Evolutionary conservation across 192 early-diverging fungal genomes (phyloP), one percentile per base, ranked within the genome.

Genomic region (Backusella psychrophila): DNA sequence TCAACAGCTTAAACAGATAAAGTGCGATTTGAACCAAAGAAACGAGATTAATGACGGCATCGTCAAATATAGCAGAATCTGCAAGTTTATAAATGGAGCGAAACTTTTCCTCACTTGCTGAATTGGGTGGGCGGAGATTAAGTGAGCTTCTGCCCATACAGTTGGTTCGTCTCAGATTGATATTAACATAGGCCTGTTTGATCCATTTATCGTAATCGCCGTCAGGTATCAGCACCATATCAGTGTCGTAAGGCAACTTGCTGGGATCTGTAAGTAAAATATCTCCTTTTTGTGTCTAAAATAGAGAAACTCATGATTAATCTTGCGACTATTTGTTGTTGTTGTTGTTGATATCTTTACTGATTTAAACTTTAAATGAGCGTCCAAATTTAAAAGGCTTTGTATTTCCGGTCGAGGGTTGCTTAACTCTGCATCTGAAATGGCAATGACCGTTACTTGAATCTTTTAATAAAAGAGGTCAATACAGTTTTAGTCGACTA

Each of bases 141-240:
- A 88, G 82, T 17, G 87, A 83, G 46, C 83, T 88, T 17, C 87
- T 76, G 12, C 87, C 87, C 21, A 82, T 84, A 72, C 87, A 88
- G 71, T 84, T 84, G 52, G 81, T 82, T 52, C 85, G 72, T 68
- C 85, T 67, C 36, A 88, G 76, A 33, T 88, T 86, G 67, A 88
- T 83, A 44, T 88, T 88, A 14, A 86, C 76, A 75, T 81, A 86
- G 19, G 86, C 84, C 23, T 82, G 82, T 17, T 74, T 78, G 36
- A 84, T 76, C 69, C 80, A 85, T 8, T 70, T 19, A 49, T 88
- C 85, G 75, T 83, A 88, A 38, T 88, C 85, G 12, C 87, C 87
- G 35, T 83, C 76, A 11, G 87, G 85, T 19, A 88, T 78, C 1
- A 86, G 68, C 3, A 88, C 85, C 73, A 85, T 86, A 71, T 88